Evolutionary conservation across 75 land plant genomes (phyloP), one percentile per base, ranked within the genome.

Genomic region (Chamaecyparis obtusa): DNA sequence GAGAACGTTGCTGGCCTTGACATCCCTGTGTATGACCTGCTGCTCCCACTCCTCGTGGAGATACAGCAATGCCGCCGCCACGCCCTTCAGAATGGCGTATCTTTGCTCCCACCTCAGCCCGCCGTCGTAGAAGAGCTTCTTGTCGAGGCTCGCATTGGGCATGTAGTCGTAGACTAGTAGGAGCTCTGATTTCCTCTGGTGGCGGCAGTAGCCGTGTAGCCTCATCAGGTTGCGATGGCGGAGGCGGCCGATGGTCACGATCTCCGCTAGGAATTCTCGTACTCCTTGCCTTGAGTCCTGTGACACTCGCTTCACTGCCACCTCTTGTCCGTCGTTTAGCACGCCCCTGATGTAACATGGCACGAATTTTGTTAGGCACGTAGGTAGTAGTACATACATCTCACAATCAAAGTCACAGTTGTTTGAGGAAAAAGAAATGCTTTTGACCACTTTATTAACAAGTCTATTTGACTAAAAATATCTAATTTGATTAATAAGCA

Each of bases 121-220:
- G 13, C 86, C 85, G 30, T 67, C 82, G 6, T 76, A 86, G 85
- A 93, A 95, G 5, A 96, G 86, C 79, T 84, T 33, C 79, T 88
- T 94, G 86, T 95, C 98, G 17, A 96, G 86, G 88, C 95, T 94
- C 10, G 97, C 98, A 84, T 93, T 91, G 36, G 89, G 91, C 98
- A 96, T 94, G 69, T 88, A 93, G 16, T 96, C 98, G 88, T 96
- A 96, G 9, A 96, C 93, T 37, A 96, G 76, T 33, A 93, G 83
- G 21, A 95, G 87, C 36, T 85, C 89, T 14, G 85, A 89, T 33
- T 87, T 89, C 46, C 84, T 64, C 48, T 19, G 91, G 56, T 83
- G 84, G 78, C 91, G 88, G 89, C 95, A 95, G 92, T 92, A 96
- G 2, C 97, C 97, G 54, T 86, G 88, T 54, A 96, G 88, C 72